phyloP scores from a whole-genome alignment of 1,284 basidiomycete genomes.

The Hemileia vastatrix region DNA sequence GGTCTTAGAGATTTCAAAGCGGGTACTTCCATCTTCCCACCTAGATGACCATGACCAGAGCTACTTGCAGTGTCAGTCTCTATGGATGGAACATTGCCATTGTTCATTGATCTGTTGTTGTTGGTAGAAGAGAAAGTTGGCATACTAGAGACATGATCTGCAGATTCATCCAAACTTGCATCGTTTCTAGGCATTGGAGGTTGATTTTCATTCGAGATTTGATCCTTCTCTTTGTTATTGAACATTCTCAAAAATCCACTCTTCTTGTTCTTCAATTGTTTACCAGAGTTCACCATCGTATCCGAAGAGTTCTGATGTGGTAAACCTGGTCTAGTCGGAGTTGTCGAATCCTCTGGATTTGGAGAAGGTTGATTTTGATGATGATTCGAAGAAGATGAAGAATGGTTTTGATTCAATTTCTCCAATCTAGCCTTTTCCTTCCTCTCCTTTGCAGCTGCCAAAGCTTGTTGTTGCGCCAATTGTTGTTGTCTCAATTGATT shows the following conservation, averaged over 20 bases:
- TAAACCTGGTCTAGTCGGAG: no score
- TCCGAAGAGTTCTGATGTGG: background rate
- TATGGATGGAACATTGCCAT: background rate
- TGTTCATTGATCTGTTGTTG: background rate
- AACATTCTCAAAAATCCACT: constrained; percentile 35
- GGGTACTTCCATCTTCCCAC: constrained; percentile 7
- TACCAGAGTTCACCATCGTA: background rate
- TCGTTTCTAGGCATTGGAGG: background rate
- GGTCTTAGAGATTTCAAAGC: constrained; percentile 31
- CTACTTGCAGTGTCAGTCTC: background rate
- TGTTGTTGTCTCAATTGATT: no score
- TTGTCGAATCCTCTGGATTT: no score
- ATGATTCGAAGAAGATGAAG: no score
- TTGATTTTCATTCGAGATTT: background rate
- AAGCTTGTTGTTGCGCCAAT: no score
- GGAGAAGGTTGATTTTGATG: no score
- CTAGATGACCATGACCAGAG: background rate
- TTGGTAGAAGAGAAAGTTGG: background rate
- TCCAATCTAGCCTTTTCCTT: no score
- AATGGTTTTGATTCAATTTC: no score
- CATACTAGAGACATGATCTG: background rate
- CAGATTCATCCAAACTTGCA: background rate
- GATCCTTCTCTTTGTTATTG: constrained; percentile 31
- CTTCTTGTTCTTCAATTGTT: constrained; percentile 35
- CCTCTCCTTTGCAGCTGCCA: no score